Percentiles rank a stretch among this genome's conserved stretches.
Evolutionary conservation across 495 filamentous ascomycete species (phyloP).

Genomic region (Penicillium maclennaniae): DNA sequence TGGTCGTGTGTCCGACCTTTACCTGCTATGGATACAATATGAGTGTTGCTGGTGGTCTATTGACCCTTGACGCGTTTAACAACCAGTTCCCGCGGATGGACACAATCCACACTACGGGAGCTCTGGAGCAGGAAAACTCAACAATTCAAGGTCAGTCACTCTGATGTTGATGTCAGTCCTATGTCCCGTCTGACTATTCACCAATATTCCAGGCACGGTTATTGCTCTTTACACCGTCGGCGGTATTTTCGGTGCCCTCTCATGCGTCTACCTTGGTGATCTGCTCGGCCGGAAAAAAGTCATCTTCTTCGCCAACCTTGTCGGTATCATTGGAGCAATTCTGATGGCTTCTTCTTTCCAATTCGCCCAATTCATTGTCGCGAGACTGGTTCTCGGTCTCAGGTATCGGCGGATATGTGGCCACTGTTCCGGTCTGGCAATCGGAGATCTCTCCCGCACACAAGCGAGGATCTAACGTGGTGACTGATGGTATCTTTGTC

Average conservation of each 20-base stretch:
- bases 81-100: constrained; percentile 50
- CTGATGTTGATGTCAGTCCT: neutral
- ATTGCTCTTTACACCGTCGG: constrained; percentile 33
- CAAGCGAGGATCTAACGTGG: constrained; percentile 36
- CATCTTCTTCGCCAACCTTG: constrained; percentile 25
- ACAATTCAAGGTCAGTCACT: constrained; percentile 37
- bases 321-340: constrained; percentile 33
- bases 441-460: constrained; percentile 41
- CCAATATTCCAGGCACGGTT: constrained; percentile 19
- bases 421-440: constrained; percentile 49
- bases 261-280: constrained; percentile 29
- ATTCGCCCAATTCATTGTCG: constrained; percentile 34
- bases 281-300: constrained; percentile 27
- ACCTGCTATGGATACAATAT: constrained; percentile 53
- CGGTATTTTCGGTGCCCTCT: constrained; percentile 29
- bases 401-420: constrained; percentile 49
- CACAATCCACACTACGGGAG: constrained; percentile 41
- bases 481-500: constrained; percentile 45
- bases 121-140: constrained; percentile 29
- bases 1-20: constrained; percentile 45
- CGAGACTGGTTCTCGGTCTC: constrained; percentile 56
- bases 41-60: constrained; percentile 41
- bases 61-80: constrained; percentile 40
- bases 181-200: neutral
- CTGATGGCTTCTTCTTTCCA: constrained; percentile 40